Evolutionary conservation across 495 filamentous ascomycete species (phyloP), one percentile per base, ranked within the genome.

Genomic region (Lasiosphaeris hirsuta): DNA sequence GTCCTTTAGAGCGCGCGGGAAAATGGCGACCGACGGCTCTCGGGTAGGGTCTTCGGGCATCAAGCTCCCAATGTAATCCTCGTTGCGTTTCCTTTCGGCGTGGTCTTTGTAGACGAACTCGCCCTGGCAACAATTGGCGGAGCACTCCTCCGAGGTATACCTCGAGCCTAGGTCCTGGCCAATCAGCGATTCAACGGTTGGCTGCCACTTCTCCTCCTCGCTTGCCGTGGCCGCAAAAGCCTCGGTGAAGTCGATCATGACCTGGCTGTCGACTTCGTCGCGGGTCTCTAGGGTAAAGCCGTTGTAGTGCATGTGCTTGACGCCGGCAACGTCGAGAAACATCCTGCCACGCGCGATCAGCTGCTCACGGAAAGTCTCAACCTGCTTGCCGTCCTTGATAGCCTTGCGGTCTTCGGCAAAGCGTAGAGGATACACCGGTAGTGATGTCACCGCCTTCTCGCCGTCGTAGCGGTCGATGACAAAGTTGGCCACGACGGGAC

Each of bases 221-320:
- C 63, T 42, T 11, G 52, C 35, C 19, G 63, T 39, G 30, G 53
- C 39, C 11, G 56, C 23, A 41, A 70, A 71, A 10, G 73, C 74
- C 18, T 63, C 59, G n/a, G 65, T 58, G 60, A 77, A 74, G 53
- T 80, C 77, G 15, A 78, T 60, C 7, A 80, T 67, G 7, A 77
- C 73, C 46, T 77, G 68, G 42, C 77, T 73, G 8, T 80, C 73
- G 10, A 75, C 65, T 48, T 78, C 64, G n/a, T 75, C 74, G 37
- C 58, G 36, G 5, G 52, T 59, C 1, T 60, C 57, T 14, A 72
- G 17, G 5, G 68, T 72, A 0, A 63, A 38, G 9, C 75, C 75
- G 23, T 36, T 58, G 46, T 77, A 78, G 17, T 72, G 48, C 66
- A 74, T 67, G 19, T 71, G 72, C 41, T 70, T 65, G 4, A 68